Conservation (phyloP, 768 basidiomycete genomes). For the Tulasnella sp. region DNA sequence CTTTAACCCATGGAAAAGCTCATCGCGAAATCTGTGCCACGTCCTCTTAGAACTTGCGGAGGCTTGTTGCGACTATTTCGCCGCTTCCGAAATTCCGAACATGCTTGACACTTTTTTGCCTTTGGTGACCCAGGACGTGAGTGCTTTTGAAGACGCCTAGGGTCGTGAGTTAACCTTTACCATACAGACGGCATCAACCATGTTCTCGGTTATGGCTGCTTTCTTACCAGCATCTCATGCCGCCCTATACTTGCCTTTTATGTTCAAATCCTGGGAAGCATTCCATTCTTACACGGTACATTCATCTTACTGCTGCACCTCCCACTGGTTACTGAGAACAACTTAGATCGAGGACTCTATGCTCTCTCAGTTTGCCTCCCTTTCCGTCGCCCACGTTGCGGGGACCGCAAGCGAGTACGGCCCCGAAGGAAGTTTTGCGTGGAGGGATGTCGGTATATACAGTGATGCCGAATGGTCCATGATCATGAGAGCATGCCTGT, state of each 20-base stretch:
- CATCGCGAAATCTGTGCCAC: slow-evolving; percentile 48
- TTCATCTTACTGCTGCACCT: neutral
- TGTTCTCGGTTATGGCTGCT: slow-evolving; percentile 63
- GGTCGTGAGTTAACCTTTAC: neutral
- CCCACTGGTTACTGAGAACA: slow-evolving; percentile 39
- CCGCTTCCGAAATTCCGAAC: slow-evolving; percentile 46
- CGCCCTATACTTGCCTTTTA: slow-evolving; percentile 54
- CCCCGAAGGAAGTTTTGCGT: slow-evolving; percentile 4
- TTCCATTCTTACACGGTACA: slow-evolving; percentile 28
- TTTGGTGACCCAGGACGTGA: slow-evolving; percentile 55
- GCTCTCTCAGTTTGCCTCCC: slow-evolving; percentile 53
- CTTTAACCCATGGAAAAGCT: neutral
- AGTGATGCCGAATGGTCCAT: slow-evolving; percentile 11
- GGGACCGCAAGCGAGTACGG: slow-evolving; percentile 36
- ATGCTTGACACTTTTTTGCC: slow-evolving; percentile 69
- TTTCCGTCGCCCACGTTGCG: slow-evolving; percentile 60
- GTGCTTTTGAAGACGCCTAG: slow-evolving; percentile 20
- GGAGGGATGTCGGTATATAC: slow-evolving; percentile 18
- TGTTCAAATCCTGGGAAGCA: slow-evolving; percentile 69
- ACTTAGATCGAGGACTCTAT: slow-evolving; percentile 60
- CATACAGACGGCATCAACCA: slow-evolving; percentile 51
- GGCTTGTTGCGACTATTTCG: slow-evolving; percentile 57
- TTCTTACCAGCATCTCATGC: slow-evolving; percentile 61
- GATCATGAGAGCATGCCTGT: slow-evolving; percentile 14
- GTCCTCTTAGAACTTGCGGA: slow-evolving; percentile 68